Conservation (phyloP, 2,329 filamentous ascomycete species). For the Fusarium avenaceum region DNA sequence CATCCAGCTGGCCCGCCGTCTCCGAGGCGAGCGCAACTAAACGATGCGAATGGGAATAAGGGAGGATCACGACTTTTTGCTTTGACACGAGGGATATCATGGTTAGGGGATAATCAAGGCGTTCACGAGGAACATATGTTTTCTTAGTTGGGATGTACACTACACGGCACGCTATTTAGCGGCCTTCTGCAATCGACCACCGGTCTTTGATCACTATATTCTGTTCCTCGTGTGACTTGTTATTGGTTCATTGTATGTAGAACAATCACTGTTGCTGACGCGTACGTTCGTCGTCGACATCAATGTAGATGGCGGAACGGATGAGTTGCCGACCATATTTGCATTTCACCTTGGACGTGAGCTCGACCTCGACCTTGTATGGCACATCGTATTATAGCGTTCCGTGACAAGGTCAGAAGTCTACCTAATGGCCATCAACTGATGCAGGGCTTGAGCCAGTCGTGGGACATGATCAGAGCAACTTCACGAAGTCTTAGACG, state of each 20-base stretch:
- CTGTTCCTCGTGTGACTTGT: slow-evolving; percentile 19
- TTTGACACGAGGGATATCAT: slow-evolving; percentile 57
- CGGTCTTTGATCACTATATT: slow-evolving; percentile 33
- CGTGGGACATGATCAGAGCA: too few relatives aligned
- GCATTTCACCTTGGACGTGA: too few relatives aligned
- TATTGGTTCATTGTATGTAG: neutral
- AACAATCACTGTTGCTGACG: neutral
- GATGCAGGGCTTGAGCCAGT: too few relatives aligned
- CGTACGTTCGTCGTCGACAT: fast-evolving
- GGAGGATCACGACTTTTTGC: slow-evolving; percentile 59
- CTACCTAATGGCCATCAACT: too few relatives aligned
- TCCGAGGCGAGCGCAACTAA: slow-evolving; percentile 94
- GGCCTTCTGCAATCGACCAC: slow-evolving; percentile 47
- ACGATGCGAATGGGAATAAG: slow-evolving; percentile 47
- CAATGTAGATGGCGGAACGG: too few relatives aligned
- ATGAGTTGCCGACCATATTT: too few relatives aligned
- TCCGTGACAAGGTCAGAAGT: too few relatives aligned
- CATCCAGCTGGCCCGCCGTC: slow-evolving; percentile 94
- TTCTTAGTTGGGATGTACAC: slow-evolving; percentile 60
- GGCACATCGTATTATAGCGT: too few relatives aligned
- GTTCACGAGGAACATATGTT: slow-evolving; percentile 59
- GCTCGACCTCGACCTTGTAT: too few relatives aligned
- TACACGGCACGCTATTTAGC: slow-evolving; percentile 52
- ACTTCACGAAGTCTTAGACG: neutral
- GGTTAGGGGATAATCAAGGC: slow-evolving; percentile 62